These are phyloP conservation scores for Acanthamoeba triangularis DNA, from an alignment of 208 protist genomes.

Conservation along the genomic window DNA sequence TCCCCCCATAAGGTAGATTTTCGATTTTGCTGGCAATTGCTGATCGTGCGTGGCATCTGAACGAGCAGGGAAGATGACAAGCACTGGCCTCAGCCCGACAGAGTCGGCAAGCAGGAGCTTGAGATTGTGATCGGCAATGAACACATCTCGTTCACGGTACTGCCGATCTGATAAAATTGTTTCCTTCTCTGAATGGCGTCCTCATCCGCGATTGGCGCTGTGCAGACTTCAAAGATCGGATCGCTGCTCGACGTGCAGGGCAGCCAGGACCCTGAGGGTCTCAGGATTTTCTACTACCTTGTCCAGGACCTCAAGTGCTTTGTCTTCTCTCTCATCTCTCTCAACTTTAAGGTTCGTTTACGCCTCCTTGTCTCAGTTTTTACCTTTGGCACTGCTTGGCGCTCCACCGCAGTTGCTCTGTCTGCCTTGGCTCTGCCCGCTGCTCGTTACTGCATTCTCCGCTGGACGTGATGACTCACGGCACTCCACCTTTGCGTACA, in stretches of 20 bases:
- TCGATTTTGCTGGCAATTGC: constrained; percentile 30
- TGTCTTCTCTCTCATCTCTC: constrained; percentile 94
- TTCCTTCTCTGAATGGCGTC: background rate
- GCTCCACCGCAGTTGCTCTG: background rate
- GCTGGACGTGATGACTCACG: background rate
- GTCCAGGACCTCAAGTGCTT: constrained; percentile 96
- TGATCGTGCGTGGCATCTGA: constrained; percentile 15
- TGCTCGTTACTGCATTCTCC: background rate
- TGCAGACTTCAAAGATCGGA: constrained; percentile 94
- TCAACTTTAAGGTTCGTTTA: constrained; percentile 95
- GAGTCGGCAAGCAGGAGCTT: constrained; percentile 94
- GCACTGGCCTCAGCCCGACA: constrained; percentile 94
- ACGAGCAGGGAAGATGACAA: constrained; percentile 89
- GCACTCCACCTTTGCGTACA: background rate
- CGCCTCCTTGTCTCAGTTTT: background rate
- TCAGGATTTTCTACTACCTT: constrained; percentile 96
- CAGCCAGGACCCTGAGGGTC: constrained; percentile 95
- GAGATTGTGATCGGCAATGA: constrained; percentile 94
- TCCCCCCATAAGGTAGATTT: constrained; percentile 5
- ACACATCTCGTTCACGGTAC: constrained; percentile 95
- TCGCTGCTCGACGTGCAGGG: constrained; percentile 94
- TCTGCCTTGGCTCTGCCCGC: background rate
- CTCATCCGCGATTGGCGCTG: background rate
- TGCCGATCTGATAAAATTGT: background rate
- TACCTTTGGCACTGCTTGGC: background rate